Evolutionary conservation across 2,329 filamentous ascomycete species (phyloP), one percentile per base, ranked within the genome.

Genomic region (Curvularia hawaiiensis): DNA sequence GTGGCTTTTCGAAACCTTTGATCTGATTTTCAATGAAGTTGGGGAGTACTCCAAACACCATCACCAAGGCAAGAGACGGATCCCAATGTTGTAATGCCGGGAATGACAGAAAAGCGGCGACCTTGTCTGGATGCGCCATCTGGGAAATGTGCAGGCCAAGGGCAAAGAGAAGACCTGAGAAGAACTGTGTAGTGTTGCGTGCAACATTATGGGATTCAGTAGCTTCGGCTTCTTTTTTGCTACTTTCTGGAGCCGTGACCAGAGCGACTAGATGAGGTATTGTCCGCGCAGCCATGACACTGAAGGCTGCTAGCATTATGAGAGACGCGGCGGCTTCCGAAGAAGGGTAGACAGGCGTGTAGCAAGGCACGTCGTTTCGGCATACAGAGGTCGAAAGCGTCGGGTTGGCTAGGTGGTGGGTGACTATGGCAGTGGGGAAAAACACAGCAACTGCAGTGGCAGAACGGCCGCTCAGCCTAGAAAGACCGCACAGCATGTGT

Each of bases 401-500:
- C 9, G 75, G 72, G 40, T 77, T 68, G 38, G 79, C 65, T n/a
- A 83, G 59, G 53, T 76, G 73, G 55, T 73, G 72, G 38, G 73
- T 75, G 24, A 71, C 26, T 1, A 76, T 52, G 4, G 74, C 74
- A 2, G 63, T 47, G 3, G 70, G 69, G 43, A 76, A 75, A 62
- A 77, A 77, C 0, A 65, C 72, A 6, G 67, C 65, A n/a, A 74
- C 70, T 11, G 82, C 81, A 53, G 80, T 75, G 5, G 81, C 59
- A 14, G 82, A 84, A 47, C 82, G 79, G n/a, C 76, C 73, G 14
- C 79, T 83, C 26, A 82, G 73, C 40, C 81, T 77, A 5, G 80
- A 77, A 4, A 84, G 64, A 1, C 83, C 83, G 59, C 82, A 84
- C 31, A 85, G 79, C 79, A 84, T 83, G 63, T 85, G 82, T 50